A percentile compares a stretch with the other conserved stretches of the same genome.
These are phyloP conservation scores for Liquidambar formosana DNA, from an alignment of 164 flowering plant species.

Conservation along the genomic window DNA sequence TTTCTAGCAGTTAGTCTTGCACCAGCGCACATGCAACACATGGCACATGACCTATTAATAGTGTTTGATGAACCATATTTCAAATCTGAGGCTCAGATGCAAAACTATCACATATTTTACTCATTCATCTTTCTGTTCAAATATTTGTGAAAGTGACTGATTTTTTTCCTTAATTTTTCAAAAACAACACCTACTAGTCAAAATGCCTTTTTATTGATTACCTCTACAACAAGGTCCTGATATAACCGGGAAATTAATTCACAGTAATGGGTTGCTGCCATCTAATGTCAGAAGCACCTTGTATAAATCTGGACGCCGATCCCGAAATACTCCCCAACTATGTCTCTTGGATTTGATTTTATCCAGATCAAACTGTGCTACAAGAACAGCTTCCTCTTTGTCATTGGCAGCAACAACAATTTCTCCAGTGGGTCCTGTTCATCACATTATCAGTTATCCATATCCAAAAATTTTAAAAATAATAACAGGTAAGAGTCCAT, in stretches of 20 bases:
- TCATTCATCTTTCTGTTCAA: background rate
- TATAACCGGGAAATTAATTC: slow-evolving; percentile 1
- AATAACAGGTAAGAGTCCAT: background rate
- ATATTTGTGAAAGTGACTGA: background rate
- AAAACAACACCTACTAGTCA: background rate
- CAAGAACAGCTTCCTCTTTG: slow-evolving; percentile 76
- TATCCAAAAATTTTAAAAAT: background rate
- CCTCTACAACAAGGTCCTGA: background rate
- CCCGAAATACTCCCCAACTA: slow-evolving; percentile 93
- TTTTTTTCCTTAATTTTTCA: background rate
- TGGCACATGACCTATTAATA: background rate
- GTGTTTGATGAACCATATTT: slow-evolving; percentile 1
- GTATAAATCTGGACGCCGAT: slow-evolving; percentile 94
- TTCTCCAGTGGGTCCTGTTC: slow-evolving; percentile 90
- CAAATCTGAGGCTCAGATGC: background rate
- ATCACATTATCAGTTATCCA: slow-evolving; percentile 6
- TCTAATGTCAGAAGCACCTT: slow-evolving; percentile 89
- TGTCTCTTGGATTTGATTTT: slow-evolving; percentile 73
- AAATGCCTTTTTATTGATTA: background rate
- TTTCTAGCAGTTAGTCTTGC: background rate
- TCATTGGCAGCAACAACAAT: slow-evolving; percentile 75
- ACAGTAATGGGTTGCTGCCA: slow-evolving; percentile 50
- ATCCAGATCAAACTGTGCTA: slow-evolving; percentile 81
- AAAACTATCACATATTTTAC: too few relatives aligned
- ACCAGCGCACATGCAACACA: background rate